Percentiles rank a stretch among this genome's conserved stretches.
phyloP scores from a whole-genome alignment of 2,329 filamentous ascomycete genomes.

The Aspergillus luchuensis region DNA sequence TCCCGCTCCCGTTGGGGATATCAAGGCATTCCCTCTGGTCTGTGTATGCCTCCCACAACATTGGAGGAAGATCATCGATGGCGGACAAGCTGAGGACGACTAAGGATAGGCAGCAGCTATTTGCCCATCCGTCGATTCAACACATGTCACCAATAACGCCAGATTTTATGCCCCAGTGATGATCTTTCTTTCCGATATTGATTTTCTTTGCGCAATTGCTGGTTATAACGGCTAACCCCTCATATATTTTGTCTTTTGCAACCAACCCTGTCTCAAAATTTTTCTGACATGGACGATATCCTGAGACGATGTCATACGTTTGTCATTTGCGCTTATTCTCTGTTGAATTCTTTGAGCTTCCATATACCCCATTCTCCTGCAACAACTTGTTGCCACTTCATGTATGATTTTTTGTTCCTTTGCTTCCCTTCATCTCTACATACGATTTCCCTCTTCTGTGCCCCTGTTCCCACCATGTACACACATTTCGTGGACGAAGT shows the following conservation, averaged over 20 bases:
- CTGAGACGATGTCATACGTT: conserved; percentile 22
- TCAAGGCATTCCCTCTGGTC: conserved; percentile 96
- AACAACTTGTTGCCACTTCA: conserved; percentile 23
- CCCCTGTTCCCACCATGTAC: neutral
- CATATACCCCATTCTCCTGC: conserved; percentile 36
- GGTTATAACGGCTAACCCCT: neutral
- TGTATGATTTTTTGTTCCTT: conserved; percentile 8
- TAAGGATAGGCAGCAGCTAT: conserved; percentile 12
- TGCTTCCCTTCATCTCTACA: neutral
- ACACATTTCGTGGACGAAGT: neutral
- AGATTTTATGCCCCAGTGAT: conserved; percentile 42
- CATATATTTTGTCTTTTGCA: conserved; percentile 11
- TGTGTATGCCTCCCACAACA: conserved; percentile 94
- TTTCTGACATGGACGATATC: conserved; percentile 13
- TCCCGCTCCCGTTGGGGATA: conserved; percentile 72
- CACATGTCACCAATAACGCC: conserved; percentile 28
- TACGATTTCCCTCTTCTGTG: conserved; percentile 4
- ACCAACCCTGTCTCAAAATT: conserved; percentile 6
- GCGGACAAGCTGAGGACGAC: conserved; percentile 56
- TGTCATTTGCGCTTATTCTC: conserved; percentile 16
- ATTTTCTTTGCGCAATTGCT: conserved; percentile 8
- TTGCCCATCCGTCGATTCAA: conserved; percentile 1
- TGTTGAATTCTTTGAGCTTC: conserved; percentile 19
- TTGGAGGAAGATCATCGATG: conserved; percentile 95
- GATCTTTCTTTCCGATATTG: conserved; percentile 29